phyloP scores from a whole-genome alignment of 2,329 filamentous ascomycete genomes.

The Hypoxylon sp. region DNA sequence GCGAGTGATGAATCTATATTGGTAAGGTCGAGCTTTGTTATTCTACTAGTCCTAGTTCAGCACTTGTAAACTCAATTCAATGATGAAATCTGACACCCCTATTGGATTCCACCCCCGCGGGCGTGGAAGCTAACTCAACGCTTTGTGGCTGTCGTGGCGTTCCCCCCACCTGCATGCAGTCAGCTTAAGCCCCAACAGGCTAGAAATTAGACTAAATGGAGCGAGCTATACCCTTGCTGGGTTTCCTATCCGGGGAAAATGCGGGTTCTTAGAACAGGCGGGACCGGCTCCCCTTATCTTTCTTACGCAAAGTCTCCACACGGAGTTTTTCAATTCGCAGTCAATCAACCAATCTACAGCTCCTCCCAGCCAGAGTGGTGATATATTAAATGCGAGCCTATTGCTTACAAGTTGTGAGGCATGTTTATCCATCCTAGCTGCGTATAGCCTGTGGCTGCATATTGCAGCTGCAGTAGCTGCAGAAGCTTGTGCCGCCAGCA shows the following conservation, averaged over 20 bases:
- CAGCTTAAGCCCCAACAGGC: slow-evolving; percentile 14
- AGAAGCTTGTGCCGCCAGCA: slow-evolving; percentile 22
- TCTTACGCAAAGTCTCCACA: slow-evolving; percentile 22
- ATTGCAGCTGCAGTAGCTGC: slow-evolving; percentile 17
- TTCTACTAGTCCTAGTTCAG: background rate
- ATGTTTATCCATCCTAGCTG: slow-evolving; percentile 7
- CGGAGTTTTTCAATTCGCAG: slow-evolving; percentile 31
- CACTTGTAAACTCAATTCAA: slow-evolving; percentile 23
- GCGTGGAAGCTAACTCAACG: background rate
- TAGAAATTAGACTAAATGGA: slow-evolving; percentile 13
- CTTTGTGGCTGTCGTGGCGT: slow-evolving; percentile 26
- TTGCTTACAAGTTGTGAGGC: slow-evolving; percentile 5
- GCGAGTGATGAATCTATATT: background rate
- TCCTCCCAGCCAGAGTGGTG: background rate
- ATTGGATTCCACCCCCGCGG: slow-evolving; percentile 37
- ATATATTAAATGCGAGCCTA: slow-evolving; percentile 17
- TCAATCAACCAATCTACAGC: slow-evolving; percentile 4
- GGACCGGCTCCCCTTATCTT: slow-evolving; percentile 13
- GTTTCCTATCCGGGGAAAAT: slow-evolving; percentile 35
- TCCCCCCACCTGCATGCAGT: slow-evolving; percentile 15
- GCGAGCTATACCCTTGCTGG: slow-evolving; percentile 4
- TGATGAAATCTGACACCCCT: slow-evolving; percentile 20
- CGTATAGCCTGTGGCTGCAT: slow-evolving; percentile 30
- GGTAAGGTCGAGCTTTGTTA: slow-evolving; percentile 4
- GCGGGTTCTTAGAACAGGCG: slow-evolving; percentile 12